Evolutionary conservation across 1,284 basidiomycete genomes (phyloP).

Genomic region (Heterobasidion parviporum): DNA sequence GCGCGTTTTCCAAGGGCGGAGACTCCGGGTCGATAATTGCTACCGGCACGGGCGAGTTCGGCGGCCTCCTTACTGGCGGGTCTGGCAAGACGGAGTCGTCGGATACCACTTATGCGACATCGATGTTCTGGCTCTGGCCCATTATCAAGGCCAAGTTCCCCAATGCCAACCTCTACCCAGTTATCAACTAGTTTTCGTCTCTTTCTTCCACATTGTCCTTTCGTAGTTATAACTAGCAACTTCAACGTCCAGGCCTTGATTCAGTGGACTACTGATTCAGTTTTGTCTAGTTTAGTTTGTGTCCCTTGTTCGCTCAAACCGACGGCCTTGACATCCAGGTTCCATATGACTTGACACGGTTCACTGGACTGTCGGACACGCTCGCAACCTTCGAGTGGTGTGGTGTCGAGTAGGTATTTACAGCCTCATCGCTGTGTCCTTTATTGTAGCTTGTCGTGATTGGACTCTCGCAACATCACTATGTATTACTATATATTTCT

Average conservation of each 20-base stretch:
- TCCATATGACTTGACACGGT: constrained; percentile 12
- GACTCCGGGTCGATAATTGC: constrained; percentile 26
- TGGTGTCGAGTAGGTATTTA: constrained; percentile 5
- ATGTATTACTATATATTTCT: neutral
- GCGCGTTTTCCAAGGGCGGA: constrained; percentile 22
- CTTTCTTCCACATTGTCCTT: neutral
- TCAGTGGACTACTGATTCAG: constrained; percentile 3
- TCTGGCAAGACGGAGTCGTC: constrained; percentile 13
- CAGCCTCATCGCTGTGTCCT: constrained; percentile 4
- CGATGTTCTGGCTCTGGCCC: constrained; percentile 19
- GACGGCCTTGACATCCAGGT: constrained; percentile 12
- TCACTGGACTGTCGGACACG: constrained; percentile 8
- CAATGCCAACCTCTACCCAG: too few species aligned
- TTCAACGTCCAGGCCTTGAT: constrained; percentile 3
- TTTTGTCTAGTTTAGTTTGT: neutral
- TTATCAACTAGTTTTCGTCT: too few species aligned
- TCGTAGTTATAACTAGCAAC: constrained; percentile 2
- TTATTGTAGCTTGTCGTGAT: constrained; percentile 7
- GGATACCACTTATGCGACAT: constrained; percentile 23
- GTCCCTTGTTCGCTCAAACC: constrained; percentile 9
- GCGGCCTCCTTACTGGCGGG: constrained; percentile 25
- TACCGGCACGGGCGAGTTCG: constrained; percentile 19
- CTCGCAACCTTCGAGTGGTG: too few species aligned
- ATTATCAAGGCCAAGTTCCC: constrained; percentile 19
- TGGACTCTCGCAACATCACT: neutral